A percentile compares a stretch with the other conserved stretches of the same genome.
Evolutionary conservation across 78 protist species (phyloP).

Genomic region (Andalucia godoyi): DNA sequence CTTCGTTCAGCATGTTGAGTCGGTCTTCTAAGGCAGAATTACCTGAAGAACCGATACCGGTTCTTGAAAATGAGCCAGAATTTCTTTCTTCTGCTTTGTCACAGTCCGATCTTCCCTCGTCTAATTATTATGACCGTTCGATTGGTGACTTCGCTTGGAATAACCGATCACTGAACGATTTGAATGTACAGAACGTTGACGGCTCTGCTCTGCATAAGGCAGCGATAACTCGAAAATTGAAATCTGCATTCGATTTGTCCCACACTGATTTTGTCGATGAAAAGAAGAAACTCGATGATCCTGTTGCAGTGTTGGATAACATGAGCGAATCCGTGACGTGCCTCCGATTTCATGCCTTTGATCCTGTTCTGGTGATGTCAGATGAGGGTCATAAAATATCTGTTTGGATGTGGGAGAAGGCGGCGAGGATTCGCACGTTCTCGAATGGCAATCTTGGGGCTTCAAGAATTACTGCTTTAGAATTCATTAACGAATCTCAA

Average conservation of each 20-base stretch:
- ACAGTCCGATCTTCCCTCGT: background rate
- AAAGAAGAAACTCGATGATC: constrained; percentile 30
- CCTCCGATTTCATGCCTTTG: constrained; percentile 51
- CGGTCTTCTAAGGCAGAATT: too few relatives aligned
- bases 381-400: constrained; percentile 33
- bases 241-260: background rate
- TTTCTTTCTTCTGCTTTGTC: too few relatives aligned
- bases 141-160: background rate
- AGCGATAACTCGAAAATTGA: background rate
- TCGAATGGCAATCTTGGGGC: constrained; percentile 30
- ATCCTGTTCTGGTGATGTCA: constrained; percentile 15
- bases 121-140: background rate
- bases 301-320: constrained; percentile 14
- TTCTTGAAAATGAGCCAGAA: too few relatives aligned
- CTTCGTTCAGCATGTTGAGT: too few relatives aligned
- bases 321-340: constrained; percentile 8
- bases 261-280: constrained; percentile 6
- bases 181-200: background rate
- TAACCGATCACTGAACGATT: background rate
- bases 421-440: constrained; percentile 22
- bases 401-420: constrained; percentile 51
- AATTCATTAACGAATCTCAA: constrained; percentile 37
- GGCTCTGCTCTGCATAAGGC: background rate
- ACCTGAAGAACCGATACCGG: too few relatives aligned
- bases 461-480: constrained; percentile 30